Base-by-base conservation (phyloP, 257 asterid genomes). In the Salvia miltiorrhiza region DNA sequence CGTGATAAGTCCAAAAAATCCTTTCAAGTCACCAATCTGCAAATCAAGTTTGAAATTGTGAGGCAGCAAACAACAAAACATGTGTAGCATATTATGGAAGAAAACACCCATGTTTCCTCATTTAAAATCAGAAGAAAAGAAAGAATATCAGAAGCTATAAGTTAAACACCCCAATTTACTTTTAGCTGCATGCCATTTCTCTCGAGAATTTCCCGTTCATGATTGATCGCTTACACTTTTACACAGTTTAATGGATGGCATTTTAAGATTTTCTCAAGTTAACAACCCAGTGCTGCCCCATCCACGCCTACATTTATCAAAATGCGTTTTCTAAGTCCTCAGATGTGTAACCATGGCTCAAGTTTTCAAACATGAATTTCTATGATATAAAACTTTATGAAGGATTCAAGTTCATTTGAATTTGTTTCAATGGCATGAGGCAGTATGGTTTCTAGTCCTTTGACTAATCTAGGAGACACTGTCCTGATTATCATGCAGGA, bases 11-110 rank as follows among this genome's bases (percentile, higher is more conserved):
- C 99, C 99, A 69, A 81, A 86, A 45, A 94, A 56, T 49, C 97
- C 99, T 77, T 94, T 94, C 67, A 91, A 73, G 75, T 94, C 99
- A 62, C 99, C 99, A 81, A 94, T 67, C 96, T 94, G 92, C 85
- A 83, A 28, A 79, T 60, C 72, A 73, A 35, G 48, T 50, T 24
- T 37, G 30, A 60, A 61, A 47, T 32, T 13, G 32, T 64, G 12
- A 71, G 35, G 53, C 32, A 33, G 24, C 69, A 21, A 62, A 58
- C 33, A 45, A 41, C 20, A 24, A 50, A 20, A 17, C 17, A 53
- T 23, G 52, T 21, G 53, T 48, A 44, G 32, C 53, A 49, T 24
- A 48, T 17, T 58, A n/a, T 24, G 50, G 44, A 58, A 64, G 44
- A 65, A 43, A 33, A 43, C 16, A 20, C 12, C 26, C 43, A 33